A percentile compares a stretch with the other conserved stretches of the same genome.
These are phyloP conservation scores for Lenwebbia sp. DNA, from an alignment of 345 rosid species.

Conservation along the genomic window DNA sequence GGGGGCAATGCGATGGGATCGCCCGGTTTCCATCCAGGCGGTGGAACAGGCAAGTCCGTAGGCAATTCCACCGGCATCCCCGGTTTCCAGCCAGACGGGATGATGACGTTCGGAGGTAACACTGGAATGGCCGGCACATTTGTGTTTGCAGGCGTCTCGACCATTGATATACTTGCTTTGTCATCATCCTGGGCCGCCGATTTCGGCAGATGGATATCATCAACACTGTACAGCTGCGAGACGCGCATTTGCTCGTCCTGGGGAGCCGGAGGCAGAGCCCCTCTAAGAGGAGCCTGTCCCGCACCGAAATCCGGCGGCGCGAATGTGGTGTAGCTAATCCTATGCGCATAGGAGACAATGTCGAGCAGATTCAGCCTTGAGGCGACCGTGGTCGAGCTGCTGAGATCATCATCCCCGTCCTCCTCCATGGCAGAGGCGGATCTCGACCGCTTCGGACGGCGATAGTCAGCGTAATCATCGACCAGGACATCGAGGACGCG, in stretches of 20 bases:
- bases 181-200: slow-evolving; percentile 7
- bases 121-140: slow-evolving; percentile 44
- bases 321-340: slow-evolving; percentile 87
- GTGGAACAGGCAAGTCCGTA: slow-evolving; percentile 54
- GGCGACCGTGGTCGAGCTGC: slow-evolving; percentile 47
- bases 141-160: not conserved
- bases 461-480: slow-evolving; percentile 77
- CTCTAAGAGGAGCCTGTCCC: slow-evolving; percentile 84
- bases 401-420: slow-evolving; percentile 10
- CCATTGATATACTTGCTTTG: not conserved
- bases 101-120: slow-evolving; percentile 46
- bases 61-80: slow-evolving; percentile 92
- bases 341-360: slow-evolving; percentile 73
- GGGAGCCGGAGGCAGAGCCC: slow-evolving; percentile 93
- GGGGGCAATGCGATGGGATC: slow-evolving; percentile 73
- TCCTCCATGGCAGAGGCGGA: slow-evolving; percentile 12
- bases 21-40: slow-evolving; percentile 96
- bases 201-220: slow-evolving; percentile 32
- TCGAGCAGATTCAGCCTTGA: slow-evolving; percentile 68
- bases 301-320: slow-evolving; percentile 94
- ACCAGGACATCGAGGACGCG: slow-evolving; percentile 73
- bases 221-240: slow-evolving; percentile 73
- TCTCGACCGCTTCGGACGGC: slow-evolving; percentile 49
- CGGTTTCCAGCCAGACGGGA: slow-evolving; percentile 92
- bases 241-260: slow-evolving; percentile 97